Evolutionary conservation across 306 rosid species (phyloP).

Genomic region (Citrullus amarus): DNA sequence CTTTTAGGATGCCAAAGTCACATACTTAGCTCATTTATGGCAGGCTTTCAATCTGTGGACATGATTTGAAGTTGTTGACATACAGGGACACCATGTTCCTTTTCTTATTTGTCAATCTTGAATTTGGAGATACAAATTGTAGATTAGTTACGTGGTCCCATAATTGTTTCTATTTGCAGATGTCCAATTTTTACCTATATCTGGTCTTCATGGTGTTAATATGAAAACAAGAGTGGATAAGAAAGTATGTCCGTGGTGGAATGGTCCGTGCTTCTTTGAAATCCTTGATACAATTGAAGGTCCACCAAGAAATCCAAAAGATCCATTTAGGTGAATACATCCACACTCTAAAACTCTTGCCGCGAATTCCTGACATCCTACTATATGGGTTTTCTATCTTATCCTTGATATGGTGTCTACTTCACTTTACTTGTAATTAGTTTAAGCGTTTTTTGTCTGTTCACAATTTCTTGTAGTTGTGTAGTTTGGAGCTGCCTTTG

Average conservation of each 20-base stretch:
- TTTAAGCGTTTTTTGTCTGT: background rate
- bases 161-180: slow-evolving; percentile 36
- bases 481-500: background rate
- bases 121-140: background rate
- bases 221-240: slow-evolving; percentile 60
- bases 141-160: background rate
- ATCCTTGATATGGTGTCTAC: background rate
- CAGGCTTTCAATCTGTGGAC: background rate
- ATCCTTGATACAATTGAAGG: slow-evolving; percentile 64
- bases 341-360: background rate
- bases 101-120: slow-evolving; percentile 1
- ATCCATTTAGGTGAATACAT: slow-evolving; percentile 64
- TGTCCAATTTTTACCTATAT: slow-evolving; percentile 78
- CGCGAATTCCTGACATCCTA: background rate
- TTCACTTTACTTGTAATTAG: background rate
- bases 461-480: background rate
- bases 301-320: slow-evolving; percentile 73
- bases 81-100: background rate
- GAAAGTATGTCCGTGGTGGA: slow-evolving; percentile 72
- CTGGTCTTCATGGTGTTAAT: slow-evolving; percentile 74
- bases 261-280: slow-evolving; percentile 88
- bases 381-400: background rate
- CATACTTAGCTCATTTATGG: background rate
- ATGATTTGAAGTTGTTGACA: background rate
- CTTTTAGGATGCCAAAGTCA: background rate